Percentiles rank a stretch among this genome's conserved stretches.
Evolutionary conservation across 2,329 filamentous ascomycete species (phyloP).

Genomic region (Aureobasidium melanogenum): DNA sequence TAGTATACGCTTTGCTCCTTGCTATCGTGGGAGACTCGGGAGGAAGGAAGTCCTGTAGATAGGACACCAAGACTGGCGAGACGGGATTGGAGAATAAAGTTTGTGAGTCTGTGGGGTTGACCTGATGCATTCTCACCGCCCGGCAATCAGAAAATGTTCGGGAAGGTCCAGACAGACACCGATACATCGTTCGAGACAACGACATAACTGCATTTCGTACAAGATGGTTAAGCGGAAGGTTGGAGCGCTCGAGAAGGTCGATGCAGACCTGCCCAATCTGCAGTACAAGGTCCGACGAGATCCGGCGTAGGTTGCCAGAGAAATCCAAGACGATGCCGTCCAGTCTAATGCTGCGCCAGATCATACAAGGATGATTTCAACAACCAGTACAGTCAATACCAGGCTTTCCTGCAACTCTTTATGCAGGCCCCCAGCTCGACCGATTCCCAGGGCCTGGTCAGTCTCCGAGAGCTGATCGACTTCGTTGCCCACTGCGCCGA

Average conservation of each 20-base stretch:
- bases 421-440: conserved; percentile 71
- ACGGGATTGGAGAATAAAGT: neutral
- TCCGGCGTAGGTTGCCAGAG: conserved; percentile 51
- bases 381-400: conserved; percentile 84
- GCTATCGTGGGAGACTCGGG: too few species aligned
- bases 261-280: conserved; percentile 80
- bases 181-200: neutral
- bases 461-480: conserved; percentile 84
- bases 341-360: conserved; percentile 31
- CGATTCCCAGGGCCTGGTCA: conserved; percentile 68
- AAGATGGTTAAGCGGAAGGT: conserved; percentile 79
- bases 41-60: neutral
- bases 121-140: neutral
- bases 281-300: conserved; percentile 89
- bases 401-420: conserved; percentile 85
- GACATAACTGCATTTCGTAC: neutral
- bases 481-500: conserved; percentile 90
- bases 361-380: conserved; percentile 86
- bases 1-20: too few species aligned
- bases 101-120: neutral
- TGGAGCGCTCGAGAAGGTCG: conserved; percentile 87
- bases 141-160: neutral
- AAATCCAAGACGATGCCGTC: neutral
- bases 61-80: neutral
- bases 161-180: neutral